These are phyloP conservation scores for Digitaria exilis DNA, from an alignment of 202 grass and related monocot species.

Conservation along the genomic window DNA sequence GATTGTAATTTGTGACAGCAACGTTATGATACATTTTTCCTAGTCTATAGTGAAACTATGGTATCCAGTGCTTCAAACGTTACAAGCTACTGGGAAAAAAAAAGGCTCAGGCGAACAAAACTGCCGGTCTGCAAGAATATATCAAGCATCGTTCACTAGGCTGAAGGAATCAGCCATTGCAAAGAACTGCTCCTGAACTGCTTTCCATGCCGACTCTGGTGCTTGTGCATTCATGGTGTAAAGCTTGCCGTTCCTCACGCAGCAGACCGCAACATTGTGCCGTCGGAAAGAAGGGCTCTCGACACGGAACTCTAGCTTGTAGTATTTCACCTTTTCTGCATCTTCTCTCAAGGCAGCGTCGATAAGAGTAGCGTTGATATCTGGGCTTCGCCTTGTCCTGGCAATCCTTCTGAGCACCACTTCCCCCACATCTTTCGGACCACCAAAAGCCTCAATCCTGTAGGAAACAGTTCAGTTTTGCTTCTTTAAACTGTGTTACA, in stretches of 20 bases:
- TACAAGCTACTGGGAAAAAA: background rate
- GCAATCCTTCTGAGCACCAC: conserved; percentile 83
- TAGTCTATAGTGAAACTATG: background rate
- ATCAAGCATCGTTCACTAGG: conserved; percentile 46
- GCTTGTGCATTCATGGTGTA: conserved; percentile 91
- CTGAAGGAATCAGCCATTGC: conserved; percentile 88
- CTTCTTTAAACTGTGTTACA: background rate
- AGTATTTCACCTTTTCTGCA: conserved; percentile 63
- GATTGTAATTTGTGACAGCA: background rate
- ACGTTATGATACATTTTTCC: conserved; percentile 10
- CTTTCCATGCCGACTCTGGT: conserved; percentile 61
- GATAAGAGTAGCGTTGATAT: conserved; percentile 72
- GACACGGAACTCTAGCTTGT: conserved; percentile 84
- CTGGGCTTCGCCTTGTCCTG: conserved; percentile 53
- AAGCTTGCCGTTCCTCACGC: conserved; percentile 64
- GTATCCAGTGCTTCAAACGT: background rate
- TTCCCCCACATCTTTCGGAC: conserved; percentile 84
- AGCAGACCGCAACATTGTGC: conserved; percentile 87
- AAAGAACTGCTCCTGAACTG: conserved; percentile 57
- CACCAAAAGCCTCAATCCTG: conserved; percentile 84
- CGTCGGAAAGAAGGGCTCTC: conserved; percentile 67
- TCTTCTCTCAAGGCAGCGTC: conserved; percentile 71
- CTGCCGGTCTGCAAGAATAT: no score
- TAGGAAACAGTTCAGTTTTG: background rate
- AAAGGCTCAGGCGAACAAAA: conserved; percentile 33